Evolutionary conservation across 1,139 yeast genomes (phyloP).

Genomic region (Saccharomyces hybrid): DNA sequence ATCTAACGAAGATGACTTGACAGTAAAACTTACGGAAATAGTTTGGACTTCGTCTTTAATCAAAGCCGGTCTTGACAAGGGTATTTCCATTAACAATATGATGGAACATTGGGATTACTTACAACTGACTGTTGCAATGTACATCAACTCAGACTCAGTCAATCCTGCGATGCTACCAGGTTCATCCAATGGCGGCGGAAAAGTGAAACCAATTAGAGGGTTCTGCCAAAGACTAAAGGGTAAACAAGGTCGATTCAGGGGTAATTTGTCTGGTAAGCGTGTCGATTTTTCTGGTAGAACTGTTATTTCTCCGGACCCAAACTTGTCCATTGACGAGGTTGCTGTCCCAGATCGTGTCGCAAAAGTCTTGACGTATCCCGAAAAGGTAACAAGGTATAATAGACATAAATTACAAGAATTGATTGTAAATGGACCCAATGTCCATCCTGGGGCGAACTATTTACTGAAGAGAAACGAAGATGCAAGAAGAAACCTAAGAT

Average conservation of each 20-base stretch:
- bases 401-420: conserved; percentile 64
- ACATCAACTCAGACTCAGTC: conserved; percentile 94
- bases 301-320: conserved; percentile 98
- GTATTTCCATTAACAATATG: conserved; percentile 81
- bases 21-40: conserved; percentile 91
- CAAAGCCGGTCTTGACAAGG: conserved; percentile 90
- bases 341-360: conserved; percentile 98
- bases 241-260: conserved; percentile 97
- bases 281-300: conserved; percentile 98
- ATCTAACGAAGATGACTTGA: conserved; percentile 93
- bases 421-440: conserved; percentile 75
- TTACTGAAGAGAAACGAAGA: conserved; percentile 73
- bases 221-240: conserved; percentile 96
- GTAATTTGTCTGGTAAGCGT: conserved; percentile 95
- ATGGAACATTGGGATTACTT: conserved; percentile 99
- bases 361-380: conserved; percentile 91
- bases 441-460: conserved; percentile 96
- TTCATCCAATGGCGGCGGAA: conserved; percentile 49
- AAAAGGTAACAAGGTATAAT: conserved; percentile 85
- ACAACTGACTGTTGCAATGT: conserved; percentile 93
- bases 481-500: conserved; percentile 80
- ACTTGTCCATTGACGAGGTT: conserved; percentile 87
- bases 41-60: conserved; percentile 93
- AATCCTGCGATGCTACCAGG: conserved; percentile 68
- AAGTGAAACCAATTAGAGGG: conserved; percentile 85